Evolutionary conservation across 179 eudicot species (phyloP), one percentile per base, ranked within the genome.

Genomic region (Patellifolia procumbens): DNA sequence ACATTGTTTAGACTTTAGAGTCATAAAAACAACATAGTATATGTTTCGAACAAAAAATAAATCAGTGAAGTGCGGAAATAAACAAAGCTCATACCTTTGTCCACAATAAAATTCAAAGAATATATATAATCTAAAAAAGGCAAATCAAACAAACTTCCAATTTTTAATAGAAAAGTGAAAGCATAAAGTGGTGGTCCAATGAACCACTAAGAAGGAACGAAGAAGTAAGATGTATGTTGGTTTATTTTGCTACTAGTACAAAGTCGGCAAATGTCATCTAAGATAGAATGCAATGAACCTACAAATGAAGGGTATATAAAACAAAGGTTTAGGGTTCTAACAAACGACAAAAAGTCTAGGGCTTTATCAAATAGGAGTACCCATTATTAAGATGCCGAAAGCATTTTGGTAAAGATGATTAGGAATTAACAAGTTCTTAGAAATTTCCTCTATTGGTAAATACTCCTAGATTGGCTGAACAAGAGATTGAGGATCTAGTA

Each of bases 151-250:
- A 24, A 68, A 43, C 34, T 45, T 68, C 20, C 29, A 20, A 16
- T 17, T 26, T 10, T 24, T 28, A 59, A 26, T 4, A 59, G 45
- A 24, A 22, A 15, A 68, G 22, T 43, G 13, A 7, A 39, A 68
- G 72, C 58, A 68, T 68, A 48, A 46, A 48, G 1, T 46, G 31
- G 72, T 68, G 72, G 72, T 68, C 72, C 72, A 68, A 46, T 68
- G 46, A 68, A 46, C 72, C 72, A 68, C 24, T 45, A 68, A 4
- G 58, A 68, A 68, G 58, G 58, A 68, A 68, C 72, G 56, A 46
- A 48, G 48, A 68, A 68, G 42, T 29, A 46, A 5, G 15, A 29
- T 28, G 72, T 48, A 68, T 68, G 12, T 10, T 12, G 24, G 2
- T 45, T 28, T 37, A 9, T 16, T 39, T 17, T 20, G n/a, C 5